Base-by-base conservation (phyloP, 345 rosid genomes). In the Geranium rotundifolium region DNA sequence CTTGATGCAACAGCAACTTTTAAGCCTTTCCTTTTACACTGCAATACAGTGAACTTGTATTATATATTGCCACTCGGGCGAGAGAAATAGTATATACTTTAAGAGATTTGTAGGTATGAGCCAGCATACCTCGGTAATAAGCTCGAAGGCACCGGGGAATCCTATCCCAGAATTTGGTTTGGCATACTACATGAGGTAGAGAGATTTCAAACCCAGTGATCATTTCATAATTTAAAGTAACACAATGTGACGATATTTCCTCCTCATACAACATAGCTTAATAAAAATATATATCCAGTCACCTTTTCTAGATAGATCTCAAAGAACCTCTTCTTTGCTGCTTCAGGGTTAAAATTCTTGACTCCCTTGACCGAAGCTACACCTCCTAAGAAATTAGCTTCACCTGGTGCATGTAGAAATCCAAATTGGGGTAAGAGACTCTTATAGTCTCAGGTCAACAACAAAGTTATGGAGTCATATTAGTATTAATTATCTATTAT, bases 1-100 rank as follows among this genome's bases (percentile, higher is more conserved):
- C 97, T 93, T 56, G 96, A 93, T 8, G 97, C 97, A 75, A 89
- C 97, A 60, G 97, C 96, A 46, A 89, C 97, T 76, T 89, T 93
- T 10, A 93, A 87, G 58, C 97, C 95, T 76, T 76, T 78, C 73
- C 69, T 80, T 78, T 89, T 89, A 79, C 97, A 89, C 98, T 84
- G 61, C 15, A 63, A 68, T 58, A 23, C 37, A 63, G 57, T 58
- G 64, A 39, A 19, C 7, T 7, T 61, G 41, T 18, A 61, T 37
- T 20, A 56, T 61, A 60, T 29, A 17, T 46, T 58, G 61, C 52
- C 63, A 58, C 19, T 46, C 52, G 30, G 30, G 50, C 16, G 17
- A 57, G 31, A 19, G 27, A 17, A 68, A 19, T 3, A n/a, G 16
- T 18, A 29, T 6, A 4, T 52, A 19, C 30, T 16, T 60, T 29